These are phyloP conservation scores for Mycothermus thermophilus DNA, from an alignment of 495 filamentous ascomycete genomes.

Conservation along the genomic window DNA sequence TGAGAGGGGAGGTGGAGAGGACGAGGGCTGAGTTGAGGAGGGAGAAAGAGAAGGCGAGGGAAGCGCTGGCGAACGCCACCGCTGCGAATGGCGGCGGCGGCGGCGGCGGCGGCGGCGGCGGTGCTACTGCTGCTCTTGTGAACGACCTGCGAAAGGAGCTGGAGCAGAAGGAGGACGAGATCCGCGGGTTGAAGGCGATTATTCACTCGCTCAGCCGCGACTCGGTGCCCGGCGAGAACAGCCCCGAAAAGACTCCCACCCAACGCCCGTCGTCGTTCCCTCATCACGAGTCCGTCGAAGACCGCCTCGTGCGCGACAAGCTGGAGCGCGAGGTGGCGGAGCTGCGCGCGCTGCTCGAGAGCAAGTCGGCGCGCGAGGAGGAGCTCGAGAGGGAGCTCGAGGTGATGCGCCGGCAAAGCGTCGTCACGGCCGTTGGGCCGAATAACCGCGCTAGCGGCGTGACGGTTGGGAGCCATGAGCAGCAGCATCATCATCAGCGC, in stretches of 20 bases:
- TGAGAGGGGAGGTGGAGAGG: constrained; percentile 89
- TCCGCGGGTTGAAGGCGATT: constrained; percentile 90
- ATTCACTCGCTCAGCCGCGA: constrained; percentile 85
- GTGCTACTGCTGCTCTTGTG: too few species aligned
- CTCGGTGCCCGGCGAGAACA: constrained; percentile 38
- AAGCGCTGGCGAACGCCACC: too few species aligned
- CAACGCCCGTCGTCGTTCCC: constrained; percentile 27
- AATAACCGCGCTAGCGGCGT: constrained; percentile 1
- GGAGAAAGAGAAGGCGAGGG: constrained; percentile 82
- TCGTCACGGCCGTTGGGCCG: constrained; percentile 31
- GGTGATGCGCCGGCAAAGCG: constrained; percentile 41
- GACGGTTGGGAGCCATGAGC: not conserved
- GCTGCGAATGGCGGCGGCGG: constrained; percentile 39
- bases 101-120: constrained; percentile 30
- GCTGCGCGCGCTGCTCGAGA: constrained; percentile 52
- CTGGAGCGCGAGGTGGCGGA: constrained; percentile 70
- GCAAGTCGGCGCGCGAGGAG: constrained; percentile 64
- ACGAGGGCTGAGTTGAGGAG: constrained; percentile 79
- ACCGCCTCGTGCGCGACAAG: constrained; percentile 42
- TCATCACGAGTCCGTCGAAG: constrained; percentile 41
- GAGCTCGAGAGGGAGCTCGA: constrained; percentile 84
- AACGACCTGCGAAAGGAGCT: constrained; percentile 65
- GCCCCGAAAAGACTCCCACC: constrained; percentile 26
- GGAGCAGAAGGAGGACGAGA: constrained; percentile 93
- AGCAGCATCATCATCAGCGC: constrained; percentile 30